Conservation (phyloP, 768 basidiomycete species). For the Rhizopogon sp. region DNA sequence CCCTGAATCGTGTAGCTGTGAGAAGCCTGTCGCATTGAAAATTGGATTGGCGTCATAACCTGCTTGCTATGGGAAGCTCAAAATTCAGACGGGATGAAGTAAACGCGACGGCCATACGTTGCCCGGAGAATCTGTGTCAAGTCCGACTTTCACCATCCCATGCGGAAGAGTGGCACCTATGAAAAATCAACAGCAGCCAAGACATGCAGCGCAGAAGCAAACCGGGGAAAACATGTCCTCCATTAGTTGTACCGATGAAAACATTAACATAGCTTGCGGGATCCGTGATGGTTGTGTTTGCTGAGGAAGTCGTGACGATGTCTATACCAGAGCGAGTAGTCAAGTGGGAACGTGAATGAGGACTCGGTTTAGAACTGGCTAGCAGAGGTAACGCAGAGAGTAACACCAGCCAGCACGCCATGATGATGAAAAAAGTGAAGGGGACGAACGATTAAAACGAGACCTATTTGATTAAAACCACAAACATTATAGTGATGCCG, state of each 20-base stretch:
- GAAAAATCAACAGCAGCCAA: not conserved
- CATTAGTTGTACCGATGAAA: constrained; percentile 62
- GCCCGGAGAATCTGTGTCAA: constrained; percentile 63
- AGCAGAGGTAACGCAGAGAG: not conserved
- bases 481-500: not conserved
- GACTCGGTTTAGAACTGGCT: not conserved
- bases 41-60: constrained; percentile 33
- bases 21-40: constrained; percentile 48
- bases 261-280: constrained; percentile 38
- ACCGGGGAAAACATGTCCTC: constrained; percentile 67
- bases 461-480: not conserved
- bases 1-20: constrained; percentile 49
- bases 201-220: constrained; percentile 2
- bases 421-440: not conserved
- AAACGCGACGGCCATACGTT: constrained; percentile 34
- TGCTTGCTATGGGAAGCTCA: constrained; percentile 23
- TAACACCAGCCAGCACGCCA: constrained; percentile 1
- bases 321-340: not conserved
- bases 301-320: not conserved
- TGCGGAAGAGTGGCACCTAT: constrained; percentile 60
- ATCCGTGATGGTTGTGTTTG: constrained; percentile 1
- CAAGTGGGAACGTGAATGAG: not conserved
- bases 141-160: constrained; percentile 65
- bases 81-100: not conserved
- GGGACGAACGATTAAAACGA: not conserved